Percentiles rank a stretch among this genome's conserved stretches.
Conservation (phyloP, 129 eudicot genomes). For the Arctium lappa region DNA sequence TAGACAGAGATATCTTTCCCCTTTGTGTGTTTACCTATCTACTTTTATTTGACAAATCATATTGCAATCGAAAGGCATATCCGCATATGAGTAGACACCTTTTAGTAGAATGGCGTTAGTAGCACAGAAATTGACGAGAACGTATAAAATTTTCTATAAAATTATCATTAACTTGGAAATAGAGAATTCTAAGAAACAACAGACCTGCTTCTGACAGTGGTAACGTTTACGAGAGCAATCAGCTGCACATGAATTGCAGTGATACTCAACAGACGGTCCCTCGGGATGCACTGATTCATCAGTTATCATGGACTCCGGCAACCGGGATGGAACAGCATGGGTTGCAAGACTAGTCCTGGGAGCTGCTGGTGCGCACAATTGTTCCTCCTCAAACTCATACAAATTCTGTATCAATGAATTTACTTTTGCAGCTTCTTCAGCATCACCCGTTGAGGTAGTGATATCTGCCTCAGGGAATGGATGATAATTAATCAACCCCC, state of each 20-base stretch:
- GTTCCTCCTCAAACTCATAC: conserved; percentile 67
- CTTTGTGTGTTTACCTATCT: neutral
- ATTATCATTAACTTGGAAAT: neutral
- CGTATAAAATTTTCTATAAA: neutral
- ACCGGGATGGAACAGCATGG: conserved; percentile 53
- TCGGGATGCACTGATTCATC: conserved; percentile 78
- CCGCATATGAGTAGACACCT: neutral
- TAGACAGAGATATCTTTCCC: neutral
- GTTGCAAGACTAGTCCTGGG: conserved; percentile 41
- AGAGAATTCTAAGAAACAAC: conserved; percentile 24
- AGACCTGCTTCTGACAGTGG: conserved; percentile 98
- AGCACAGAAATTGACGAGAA: neutral
- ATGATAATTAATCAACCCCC: conserved; percentile 97
- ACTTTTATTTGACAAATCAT: neutral
- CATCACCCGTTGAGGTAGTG: conserved; percentile 28
- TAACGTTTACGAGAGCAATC: conserved; percentile 98
- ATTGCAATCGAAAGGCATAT: neutral
- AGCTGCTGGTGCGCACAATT: conserved; percentile 41
- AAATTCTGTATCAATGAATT: conserved; percentile 63
- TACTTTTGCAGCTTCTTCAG: conserved; percentile 40
- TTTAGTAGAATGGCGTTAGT: neutral
- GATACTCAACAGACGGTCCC: conserved; percentile 93
- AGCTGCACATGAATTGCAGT: conserved; percentile 96
- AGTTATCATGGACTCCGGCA: conserved; percentile 66
- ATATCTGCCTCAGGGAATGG: conserved; percentile 56